A percentile compares a stretch with the other conserved stretches of the same genome.
Conservation (phyloP, 208 protist genomes). For the Wallacemonas rigidus region DNA sequence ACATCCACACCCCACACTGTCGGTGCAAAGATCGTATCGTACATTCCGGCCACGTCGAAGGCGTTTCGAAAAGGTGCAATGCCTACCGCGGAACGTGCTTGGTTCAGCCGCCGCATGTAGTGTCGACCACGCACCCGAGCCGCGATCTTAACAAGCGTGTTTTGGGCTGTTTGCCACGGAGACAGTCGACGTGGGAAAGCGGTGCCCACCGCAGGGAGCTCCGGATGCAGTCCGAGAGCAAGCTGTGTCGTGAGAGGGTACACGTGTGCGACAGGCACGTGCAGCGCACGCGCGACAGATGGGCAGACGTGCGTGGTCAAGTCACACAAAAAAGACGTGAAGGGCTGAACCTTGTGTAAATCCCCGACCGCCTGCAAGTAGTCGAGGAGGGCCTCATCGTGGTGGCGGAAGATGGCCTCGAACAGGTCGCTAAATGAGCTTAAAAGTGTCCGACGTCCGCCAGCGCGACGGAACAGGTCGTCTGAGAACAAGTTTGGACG, state of each 20-base stretch:
- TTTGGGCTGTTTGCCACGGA: constrained; percentile 21
- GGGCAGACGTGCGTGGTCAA: constrained; percentile 39
- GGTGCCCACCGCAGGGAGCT: constrained; percentile 42
- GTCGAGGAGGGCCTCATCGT: constrained; percentile 35
- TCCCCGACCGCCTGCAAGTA: constrained; percentile 26
- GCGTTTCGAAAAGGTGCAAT: constrained; percentile 27
- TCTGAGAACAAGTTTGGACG: constrained; percentile 23
- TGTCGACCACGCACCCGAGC: constrained; percentile 4
- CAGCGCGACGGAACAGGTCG: constrained; percentile 24
- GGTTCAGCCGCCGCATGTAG: constrained; percentile 31
- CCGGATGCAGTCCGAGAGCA: constrained; percentile 33
- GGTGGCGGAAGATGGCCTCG: constrained; percentile 29
- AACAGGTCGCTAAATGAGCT: constrained; percentile 29
- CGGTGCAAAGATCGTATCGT: constrained; percentile 39
- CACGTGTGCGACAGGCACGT: constrained; percentile 36
- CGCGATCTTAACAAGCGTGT: constrained; percentile 31
- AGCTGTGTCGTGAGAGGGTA: constrained; percentile 47
- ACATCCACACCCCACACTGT: constrained; percentile 56
- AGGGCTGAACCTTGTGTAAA: constrained; percentile 30
- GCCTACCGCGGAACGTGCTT: constrained; percentile 19
- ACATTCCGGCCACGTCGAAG: constrained; percentile 43
- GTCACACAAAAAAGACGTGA: constrained; percentile 56
- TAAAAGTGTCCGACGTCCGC: constrained; percentile 17
- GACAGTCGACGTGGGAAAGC: constrained; percentile 41
- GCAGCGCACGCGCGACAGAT: constrained; percentile 30